Conservation (phyloP, 805 yeast species). For the Cyberlindnera meyerae region DNA sequence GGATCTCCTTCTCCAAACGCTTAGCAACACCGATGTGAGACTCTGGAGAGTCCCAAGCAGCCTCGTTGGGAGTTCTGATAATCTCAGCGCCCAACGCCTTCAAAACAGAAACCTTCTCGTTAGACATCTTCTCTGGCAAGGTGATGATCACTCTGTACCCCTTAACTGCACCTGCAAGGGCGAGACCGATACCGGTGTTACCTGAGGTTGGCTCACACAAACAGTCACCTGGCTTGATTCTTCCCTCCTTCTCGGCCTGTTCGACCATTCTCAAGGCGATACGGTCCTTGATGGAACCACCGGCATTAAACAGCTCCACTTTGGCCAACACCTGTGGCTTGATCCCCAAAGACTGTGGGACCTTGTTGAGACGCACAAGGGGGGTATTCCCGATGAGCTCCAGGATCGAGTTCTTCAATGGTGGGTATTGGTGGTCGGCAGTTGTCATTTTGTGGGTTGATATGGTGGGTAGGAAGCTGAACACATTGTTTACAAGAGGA, state of each 20-base stretch:
- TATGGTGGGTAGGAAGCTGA: no score
- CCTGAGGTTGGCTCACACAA: constrained; percentile 89
- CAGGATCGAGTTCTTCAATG: constrained; percentile 35
- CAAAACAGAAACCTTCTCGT: constrained; percentile 82
- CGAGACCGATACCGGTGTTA: constrained; percentile 88
- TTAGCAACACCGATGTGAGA: constrained; percentile 86
- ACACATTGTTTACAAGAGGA: no score
- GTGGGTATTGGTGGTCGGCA: constrained; percentile 2
- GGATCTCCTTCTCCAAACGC: constrained; percentile 75
- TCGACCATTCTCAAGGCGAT: constrained; percentile 84
- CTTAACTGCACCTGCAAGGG: constrained; percentile 79
- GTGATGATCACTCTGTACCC: constrained; percentile 87
- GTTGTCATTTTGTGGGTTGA: no score
- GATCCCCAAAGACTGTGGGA: constrained; percentile 72
- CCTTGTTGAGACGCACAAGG: constrained; percentile 62
- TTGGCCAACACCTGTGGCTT: constrained; percentile 70
- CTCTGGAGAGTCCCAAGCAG: constrained; percentile 91
- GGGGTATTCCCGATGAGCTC: constrained; percentile 88
- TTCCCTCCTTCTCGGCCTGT: constrained; percentile 74
- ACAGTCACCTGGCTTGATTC: constrained; percentile 84
- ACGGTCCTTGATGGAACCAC: constrained; percentile 87
- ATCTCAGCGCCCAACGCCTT: constrained; percentile 90
- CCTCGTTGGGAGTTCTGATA: constrained; percentile 86
- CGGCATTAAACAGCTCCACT: constrained; percentile 80
- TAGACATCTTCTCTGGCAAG: constrained; percentile 87